phyloP scores from a whole-genome alignment of 2,329 filamentous ascomycete genomes.

The Cladosporium sp. region DNA sequence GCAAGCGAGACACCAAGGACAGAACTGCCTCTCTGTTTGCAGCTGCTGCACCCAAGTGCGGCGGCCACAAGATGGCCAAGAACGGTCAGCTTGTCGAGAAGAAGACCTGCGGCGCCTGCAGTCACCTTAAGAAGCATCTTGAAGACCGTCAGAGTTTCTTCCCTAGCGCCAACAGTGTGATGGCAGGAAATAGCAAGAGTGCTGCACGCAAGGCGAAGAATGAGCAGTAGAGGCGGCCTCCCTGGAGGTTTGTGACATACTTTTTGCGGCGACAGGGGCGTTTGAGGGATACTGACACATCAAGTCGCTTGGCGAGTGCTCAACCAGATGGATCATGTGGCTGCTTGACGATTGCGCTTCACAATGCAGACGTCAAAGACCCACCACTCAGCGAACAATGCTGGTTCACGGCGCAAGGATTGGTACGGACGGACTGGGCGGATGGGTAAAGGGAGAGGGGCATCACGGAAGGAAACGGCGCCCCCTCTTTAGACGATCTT shows the following conservation, averaged over 20 bases:
- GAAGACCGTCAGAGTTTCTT: background rate
- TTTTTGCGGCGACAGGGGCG: background rate
- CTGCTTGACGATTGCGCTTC: no score
- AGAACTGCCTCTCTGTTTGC: background rate
- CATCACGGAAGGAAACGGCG: background rate
- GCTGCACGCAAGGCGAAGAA: background rate
- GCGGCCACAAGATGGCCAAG: background rate
- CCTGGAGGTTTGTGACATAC: background rate
- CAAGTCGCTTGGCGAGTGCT: no score
- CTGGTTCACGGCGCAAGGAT: no score
- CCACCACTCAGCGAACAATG: no score
- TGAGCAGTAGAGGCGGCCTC: background rate
- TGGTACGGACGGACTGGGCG: background rate
- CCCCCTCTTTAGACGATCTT: background rate
- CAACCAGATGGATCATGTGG: no score
- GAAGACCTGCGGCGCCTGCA: constrained; percentile 22
- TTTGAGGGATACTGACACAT: no score
- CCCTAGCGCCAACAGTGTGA: no score
- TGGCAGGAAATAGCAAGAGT: background rate
- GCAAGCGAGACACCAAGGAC: constrained; percentile 1
- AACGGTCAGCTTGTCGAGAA: background rate
- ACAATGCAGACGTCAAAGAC: no score
- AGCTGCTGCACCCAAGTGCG: background rate
- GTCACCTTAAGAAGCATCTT: constrained; percentile 24
- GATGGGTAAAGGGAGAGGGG: background rate